Base-by-base conservation (phyloP, 2,329 filamentous ascomycete species). In the Talaromyces sp. region DNA sequence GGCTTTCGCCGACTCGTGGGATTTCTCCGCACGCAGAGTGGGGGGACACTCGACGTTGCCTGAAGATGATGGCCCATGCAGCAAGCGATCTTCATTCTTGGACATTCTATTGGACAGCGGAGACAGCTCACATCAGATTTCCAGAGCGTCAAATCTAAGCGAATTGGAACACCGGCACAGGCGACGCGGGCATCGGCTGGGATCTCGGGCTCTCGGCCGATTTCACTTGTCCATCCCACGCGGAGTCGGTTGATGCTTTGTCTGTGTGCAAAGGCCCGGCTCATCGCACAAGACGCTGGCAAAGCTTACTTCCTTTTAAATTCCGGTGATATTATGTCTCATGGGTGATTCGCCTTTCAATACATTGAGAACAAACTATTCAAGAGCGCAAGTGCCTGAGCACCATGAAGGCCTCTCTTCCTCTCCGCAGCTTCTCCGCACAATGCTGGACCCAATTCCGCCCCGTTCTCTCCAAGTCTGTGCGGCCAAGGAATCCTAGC, bases 361-460 rank as follows among this genome's bases (percentile, higher is more conserved):
- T 47, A 47, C 44, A 9, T 47, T n/a, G 44, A 6, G 44, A 47
- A 22, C 22, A 19, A 3, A 25, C 44, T 25, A 25, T 47, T 19
- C 11, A 25, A 13, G 42, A 36, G 17, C 36, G 0, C 36, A 39
- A 39, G 42, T 47, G 42, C 42, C 17, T 47, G 42, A 47, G 42
- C 42, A 47, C 42, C 8, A 73, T 74, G 72, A 64, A 67, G 63
- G 49, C 65, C 3, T 51, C 68, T 9, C 58, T 64, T 11, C 52
- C 63, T 49, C 61, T 70, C 32, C 67, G 69, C 64, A 67, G 64
- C 9, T 67, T 68, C 65, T 65, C 71, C 66, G 64, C 68, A 67
- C 62, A 55, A 55, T 30, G 33, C 65, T 69, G 69, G 64, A 67
- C 67, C 66, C 60, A 64, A 61, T 65, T 66, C 56, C 66, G 66